phyloP scores from a whole-genome alignment of 768 basidiomycete genomes.

The Sporobolomyces phaffii region DNA sequence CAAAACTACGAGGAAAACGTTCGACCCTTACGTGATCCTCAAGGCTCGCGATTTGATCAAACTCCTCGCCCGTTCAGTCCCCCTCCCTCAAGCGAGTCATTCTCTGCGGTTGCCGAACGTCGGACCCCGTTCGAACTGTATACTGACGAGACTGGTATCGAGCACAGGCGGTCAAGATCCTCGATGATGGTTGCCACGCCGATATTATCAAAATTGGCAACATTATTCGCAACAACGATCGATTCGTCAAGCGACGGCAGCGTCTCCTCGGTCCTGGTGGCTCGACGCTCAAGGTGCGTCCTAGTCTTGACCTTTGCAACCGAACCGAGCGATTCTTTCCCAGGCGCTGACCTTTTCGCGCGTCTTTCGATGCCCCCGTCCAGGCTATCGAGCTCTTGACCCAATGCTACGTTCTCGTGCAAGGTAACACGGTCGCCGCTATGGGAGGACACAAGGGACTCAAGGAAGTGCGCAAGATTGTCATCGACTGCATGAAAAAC shows the following conservation, averaged over 20 bases:
- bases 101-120: too few species aligned
- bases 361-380: too few species aligned
- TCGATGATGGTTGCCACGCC: conserved; percentile 82
- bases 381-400: conserved; percentile 96
- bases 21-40: conserved; percentile 89
- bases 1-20: conserved; percentile 91
- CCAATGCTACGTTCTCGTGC: conserved; percentile 92
- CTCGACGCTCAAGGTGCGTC: conserved; percentile 82
- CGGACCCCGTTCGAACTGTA: background rate
- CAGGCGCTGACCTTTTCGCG: too few species aligned
- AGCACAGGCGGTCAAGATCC: conserved; percentile 72
- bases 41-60: conserved; percentile 96
- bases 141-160: background rate
- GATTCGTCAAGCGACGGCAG: conserved; percentile 92
- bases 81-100: conserved; percentile 48
- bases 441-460: conserved; percentile 95
- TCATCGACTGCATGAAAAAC: conserved; percentile 99
- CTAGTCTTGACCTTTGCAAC: background rate
- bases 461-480: conserved; percentile 90
- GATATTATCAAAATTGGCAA: conserved; percentile 98
- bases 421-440: conserved; percentile 94
- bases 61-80: conserved; percentile 88
- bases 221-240: conserved; percentile 86
- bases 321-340: background rate
- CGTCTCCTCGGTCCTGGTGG: conserved; percentile 96